Conservation (phyloP, 768 basidiomycete species). For the Astraeus odoratus region DNA sequence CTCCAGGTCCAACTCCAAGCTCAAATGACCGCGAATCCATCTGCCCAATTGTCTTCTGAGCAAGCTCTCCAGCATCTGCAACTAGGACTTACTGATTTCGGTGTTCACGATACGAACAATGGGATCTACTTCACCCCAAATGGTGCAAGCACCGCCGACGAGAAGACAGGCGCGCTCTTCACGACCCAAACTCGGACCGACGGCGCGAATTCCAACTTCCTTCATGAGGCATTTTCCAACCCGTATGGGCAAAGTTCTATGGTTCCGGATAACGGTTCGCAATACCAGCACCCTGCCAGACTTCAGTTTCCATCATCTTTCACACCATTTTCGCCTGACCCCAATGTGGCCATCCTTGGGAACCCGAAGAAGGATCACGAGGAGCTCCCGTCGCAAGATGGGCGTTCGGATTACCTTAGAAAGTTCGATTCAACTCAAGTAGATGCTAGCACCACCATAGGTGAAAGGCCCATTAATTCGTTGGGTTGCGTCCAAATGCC, state of each 20-base stretch:
- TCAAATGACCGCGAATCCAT: slow-evolving; percentile 20
- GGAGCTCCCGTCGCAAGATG: slow-evolving; percentile 31
- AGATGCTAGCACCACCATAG: slow-evolving; percentile 30
- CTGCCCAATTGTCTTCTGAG: slow-evolving; percentile 44
- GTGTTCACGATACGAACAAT: slow-evolving; percentile 16
- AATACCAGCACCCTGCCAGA: slow-evolving; percentile 15
- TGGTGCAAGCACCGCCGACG: slow-evolving; percentile 11
- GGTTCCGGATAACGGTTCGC: slow-evolving; percentile 9
- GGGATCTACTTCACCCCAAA: slow-evolving; percentile 7
- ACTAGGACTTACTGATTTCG: slow-evolving; percentile 39
- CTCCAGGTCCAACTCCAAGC: slow-evolving; percentile 42
- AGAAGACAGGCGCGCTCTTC: slow-evolving; percentile 17
- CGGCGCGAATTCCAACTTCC: slow-evolving; percentile 4
- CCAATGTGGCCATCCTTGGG: slow-evolving; percentile 39
- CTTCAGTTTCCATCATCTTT: slow-evolving; percentile 33
- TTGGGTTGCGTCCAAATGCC: slow-evolving; percentile 38
- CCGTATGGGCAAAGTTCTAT: slow-evolving; percentile 11
- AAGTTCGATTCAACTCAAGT: slow-evolving; percentile 35
- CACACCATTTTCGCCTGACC: slow-evolving; percentile 78
- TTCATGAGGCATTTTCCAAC: slow-evolving; percentile 19
- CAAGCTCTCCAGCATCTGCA: slow-evolving; percentile 59
- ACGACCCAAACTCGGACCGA: slow-evolving; percentile 17
- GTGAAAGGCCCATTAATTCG: slow-evolving; percentile 28
- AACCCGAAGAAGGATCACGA: slow-evolving; percentile 31
- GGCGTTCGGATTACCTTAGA: slow-evolving; percentile 43